These are phyloP conservation scores for Vaccinium macrocarpon DNA, from an alignment of 148 eudicot species.

Conservation along the genomic window DNA sequence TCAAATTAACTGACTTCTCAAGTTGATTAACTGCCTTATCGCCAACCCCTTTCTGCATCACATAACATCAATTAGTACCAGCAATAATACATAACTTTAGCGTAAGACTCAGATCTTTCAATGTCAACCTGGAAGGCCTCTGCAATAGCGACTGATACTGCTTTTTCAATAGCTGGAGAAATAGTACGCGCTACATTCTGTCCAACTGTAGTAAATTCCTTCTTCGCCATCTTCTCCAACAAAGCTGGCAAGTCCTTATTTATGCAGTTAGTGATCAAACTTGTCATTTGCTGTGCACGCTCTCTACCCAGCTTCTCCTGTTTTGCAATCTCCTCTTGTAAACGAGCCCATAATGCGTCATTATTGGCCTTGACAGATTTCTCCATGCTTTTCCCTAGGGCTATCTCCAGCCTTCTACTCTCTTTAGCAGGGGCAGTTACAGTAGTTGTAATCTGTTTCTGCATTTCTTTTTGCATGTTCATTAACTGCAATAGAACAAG, in stretches of 20 bases:
- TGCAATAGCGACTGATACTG: slow-evolving; percentile 54
- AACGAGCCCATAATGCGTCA: slow-evolving; percentile 87
- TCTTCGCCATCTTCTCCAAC: slow-evolving; percentile 72
- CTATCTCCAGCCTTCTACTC: slow-evolving; percentile 73
- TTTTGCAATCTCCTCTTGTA: slow-evolving; percentile 68
- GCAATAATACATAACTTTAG: neutral
- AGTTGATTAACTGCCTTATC: slow-evolving; percentile 89
- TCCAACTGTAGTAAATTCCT: slow-evolving; percentile 63
- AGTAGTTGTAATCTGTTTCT: slow-evolving; percentile 58
- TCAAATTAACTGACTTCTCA: slow-evolving; percentile 73
- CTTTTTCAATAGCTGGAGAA: slow-evolving; percentile 72
- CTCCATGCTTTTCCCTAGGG: slow-evolving; percentile 67
- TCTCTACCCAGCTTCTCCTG: slow-evolving; percentile 70
- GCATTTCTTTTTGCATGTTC: slow-evolving; percentile 64
- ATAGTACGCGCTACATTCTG: slow-evolving; percentile 73
- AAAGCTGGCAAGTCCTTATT: slow-evolving; percentile 62
- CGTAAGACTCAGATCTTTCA: slow-evolving; percentile 5
- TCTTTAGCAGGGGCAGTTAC: slow-evolving; percentile 72
- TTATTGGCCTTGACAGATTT: slow-evolving; percentile 67
- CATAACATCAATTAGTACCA: slow-evolving; percentile 20
- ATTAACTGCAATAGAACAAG: slow-evolving; percentile 41
- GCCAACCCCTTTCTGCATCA: slow-evolving; percentile 69
- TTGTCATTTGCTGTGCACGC: slow-evolving; percentile 60
- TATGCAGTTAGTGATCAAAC: slow-evolving; percentile 43
- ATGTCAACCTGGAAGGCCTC: slow-evolving; percentile 80